Evolutionary conservation across 306 rosid genomes (phyloP).

Genomic region (Biancaea sappan): DNA sequence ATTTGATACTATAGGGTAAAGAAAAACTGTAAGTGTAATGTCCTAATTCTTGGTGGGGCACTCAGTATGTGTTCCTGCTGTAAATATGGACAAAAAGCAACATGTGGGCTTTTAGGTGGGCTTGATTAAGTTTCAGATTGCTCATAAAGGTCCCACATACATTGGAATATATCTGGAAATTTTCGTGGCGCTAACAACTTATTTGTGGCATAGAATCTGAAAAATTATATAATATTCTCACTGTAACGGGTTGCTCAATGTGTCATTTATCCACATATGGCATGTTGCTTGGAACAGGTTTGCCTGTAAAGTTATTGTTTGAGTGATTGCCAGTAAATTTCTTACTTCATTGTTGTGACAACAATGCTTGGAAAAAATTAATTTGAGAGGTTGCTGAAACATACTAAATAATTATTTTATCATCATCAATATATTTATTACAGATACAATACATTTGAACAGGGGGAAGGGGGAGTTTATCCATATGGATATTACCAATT

Average conservation of each 20-base stretch:
- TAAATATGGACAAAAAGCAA: conserved; percentile 73
- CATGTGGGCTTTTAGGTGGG: conserved; percentile 77
- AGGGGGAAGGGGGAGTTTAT: neutral
- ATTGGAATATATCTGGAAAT: conserved; percentile 18
- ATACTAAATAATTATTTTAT: neutral
- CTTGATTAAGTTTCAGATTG: conserved; percentile 47
- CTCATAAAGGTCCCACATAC: conserved; percentile 66
- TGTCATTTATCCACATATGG: conserved; percentile 6
- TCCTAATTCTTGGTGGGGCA: conserved; percentile 91
- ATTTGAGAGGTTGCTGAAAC: neutral
- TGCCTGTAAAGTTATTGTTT: neutral
- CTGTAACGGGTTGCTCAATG: neutral
- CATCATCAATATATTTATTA: neutral
- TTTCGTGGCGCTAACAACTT: conserved; percentile 17
- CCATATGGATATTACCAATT: neutral
- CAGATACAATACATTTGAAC: neutral
- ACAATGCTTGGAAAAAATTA: conserved; percentile 9
- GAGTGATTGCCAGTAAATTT: neutral
- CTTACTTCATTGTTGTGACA: neutral
- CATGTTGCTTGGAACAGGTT: neutral
- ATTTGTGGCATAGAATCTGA: conserved; percentile 1
- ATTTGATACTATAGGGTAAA: too few relatives aligned
- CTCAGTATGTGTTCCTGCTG: conserved; percentile 71
- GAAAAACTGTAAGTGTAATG: conserved; percentile 31
- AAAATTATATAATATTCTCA: neutral